Conservation (phyloP, 208 protist genomes). For the Acanthamoeba quina region DNA sequence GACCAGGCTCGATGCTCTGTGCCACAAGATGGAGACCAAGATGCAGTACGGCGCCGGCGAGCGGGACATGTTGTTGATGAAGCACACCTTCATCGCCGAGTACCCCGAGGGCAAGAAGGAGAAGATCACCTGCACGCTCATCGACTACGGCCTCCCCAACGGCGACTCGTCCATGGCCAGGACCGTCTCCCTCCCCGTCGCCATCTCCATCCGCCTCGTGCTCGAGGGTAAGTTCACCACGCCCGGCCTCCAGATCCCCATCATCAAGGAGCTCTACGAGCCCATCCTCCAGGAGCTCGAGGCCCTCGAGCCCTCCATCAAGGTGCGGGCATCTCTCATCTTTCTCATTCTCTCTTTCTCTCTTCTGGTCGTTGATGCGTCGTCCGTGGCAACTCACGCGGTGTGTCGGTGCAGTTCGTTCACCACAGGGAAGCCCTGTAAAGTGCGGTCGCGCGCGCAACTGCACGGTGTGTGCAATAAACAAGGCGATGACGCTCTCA, state of each 20-base stretch:
- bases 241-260: conserved; percentile 59
- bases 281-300: conserved; percentile 72
- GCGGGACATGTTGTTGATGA: conserved; percentile 74
- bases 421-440: conserved; percentile 24
- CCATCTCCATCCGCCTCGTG: conserved; percentile 70
- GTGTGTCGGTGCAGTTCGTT: conserved; percentile 11
- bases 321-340: not conserved
- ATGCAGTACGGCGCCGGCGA: conserved; percentile 59
- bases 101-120: conserved; percentile 72
- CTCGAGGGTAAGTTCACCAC: conserved; percentile 68
- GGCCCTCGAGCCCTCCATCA: conserved; percentile 32
- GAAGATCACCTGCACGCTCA: conserved; percentile 71
- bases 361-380: no score
- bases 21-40: conserved; percentile 63
- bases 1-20: conserved; percentile 69
- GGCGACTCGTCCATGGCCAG: conserved; percentile 66
- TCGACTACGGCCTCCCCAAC: conserved; percentile 66
- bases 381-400: no score
- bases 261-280: conserved; percentile 70
- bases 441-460: not conserved
- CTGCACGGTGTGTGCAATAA: not conserved
- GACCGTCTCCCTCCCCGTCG: conserved; percentile 64
- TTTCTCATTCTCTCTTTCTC: not conserved
- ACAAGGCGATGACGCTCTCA: not conserved
- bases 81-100: conserved; percentile 66